These are phyloP conservation scores for Conoideocrella luteorostrata DNA, from an alignment of 2,329 filamentous ascomycete genomes.

Conservation along the genomic window DNA sequence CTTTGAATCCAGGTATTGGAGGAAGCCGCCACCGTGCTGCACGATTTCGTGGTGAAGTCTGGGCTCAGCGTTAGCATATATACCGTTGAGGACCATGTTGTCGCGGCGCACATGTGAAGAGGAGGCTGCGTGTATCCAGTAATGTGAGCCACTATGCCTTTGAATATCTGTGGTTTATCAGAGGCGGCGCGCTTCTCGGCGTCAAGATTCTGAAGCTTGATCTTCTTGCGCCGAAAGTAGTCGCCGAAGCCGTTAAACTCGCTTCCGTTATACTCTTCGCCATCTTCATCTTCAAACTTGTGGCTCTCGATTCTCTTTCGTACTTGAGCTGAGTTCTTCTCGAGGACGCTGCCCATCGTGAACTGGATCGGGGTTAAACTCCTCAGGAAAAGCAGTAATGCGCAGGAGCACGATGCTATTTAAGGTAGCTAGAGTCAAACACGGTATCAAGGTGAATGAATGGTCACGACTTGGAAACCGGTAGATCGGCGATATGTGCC, in stretches of 20 bases:
- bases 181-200: slow-evolving; percentile 64
- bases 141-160: slow-evolving; percentile 82
- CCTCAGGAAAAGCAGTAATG: too few relatives aligned
- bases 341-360: slow-evolving; percentile 52
- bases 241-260: slow-evolving; percentile 84
- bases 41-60: slow-evolving; percentile 79
- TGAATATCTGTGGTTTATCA: slow-evolving; percentile 80
- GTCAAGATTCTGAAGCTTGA: slow-evolving; percentile 94
- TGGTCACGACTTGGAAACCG: too few relatives aligned
- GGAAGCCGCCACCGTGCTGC: slow-evolving; percentile 85
- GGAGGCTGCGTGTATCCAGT: slow-evolving; percentile 96
- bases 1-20: slow-evolving; percentile 93
- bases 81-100: background rate
- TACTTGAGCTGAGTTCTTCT: slow-evolving; percentile 57
- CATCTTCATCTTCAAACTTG: slow-evolving; percentile 71
- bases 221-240: slow-evolving; percentile 92
- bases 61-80: slow-evolving; percentile 11
- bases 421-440: too few relatives aligned
- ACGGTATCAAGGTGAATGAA: too few relatives aligned
- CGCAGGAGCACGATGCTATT: too few relatives aligned
- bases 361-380: too few relatives aligned
- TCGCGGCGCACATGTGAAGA: slow-evolving; percentile 57
- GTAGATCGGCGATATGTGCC: background rate
- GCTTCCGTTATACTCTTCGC: slow-evolving; percentile 86
- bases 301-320: slow-evolving; percentile 59